phyloP scores from a whole-genome alignment of 306 rosid species.

The Luffa aegyptiaca region DNA sequence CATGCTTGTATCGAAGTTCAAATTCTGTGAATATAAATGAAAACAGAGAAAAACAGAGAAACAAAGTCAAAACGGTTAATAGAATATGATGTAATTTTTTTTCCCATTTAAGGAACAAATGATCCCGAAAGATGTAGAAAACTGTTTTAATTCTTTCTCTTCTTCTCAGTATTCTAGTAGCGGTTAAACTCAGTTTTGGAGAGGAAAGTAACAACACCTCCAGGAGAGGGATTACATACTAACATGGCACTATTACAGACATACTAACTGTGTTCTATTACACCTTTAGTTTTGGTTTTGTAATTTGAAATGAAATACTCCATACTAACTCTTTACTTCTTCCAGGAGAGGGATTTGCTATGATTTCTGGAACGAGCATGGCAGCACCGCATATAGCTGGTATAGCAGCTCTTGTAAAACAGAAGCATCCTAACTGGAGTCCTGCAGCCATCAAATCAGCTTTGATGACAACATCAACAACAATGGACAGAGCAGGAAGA shows the following conservation, averaged over 20 bases:
- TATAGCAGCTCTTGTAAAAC: conserved; percentile 93
- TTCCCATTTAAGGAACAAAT: neutral
- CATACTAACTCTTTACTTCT: conserved; percentile 8
- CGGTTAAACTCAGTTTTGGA: neutral
- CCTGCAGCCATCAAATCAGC: conserved; percentile 99
- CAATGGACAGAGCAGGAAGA: conserved; percentile 79
- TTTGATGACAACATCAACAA: conserved; percentile 90
- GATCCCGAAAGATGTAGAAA: neutral
- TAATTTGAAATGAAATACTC: neutral
- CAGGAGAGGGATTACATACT: neutral
- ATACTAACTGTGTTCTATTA: neutral
- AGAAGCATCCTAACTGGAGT: conserved; percentile 98
- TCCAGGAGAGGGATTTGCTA: conserved; percentile 90
- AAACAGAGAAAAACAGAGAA: neutral
- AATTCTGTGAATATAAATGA: neutral
- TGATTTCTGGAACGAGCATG: conserved; percentile 99
- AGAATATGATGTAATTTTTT: neutral
- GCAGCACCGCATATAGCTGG: conserved; percentile 99
- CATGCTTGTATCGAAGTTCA: neutral
- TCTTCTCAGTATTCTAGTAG: neutral
- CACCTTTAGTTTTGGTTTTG: neutral
- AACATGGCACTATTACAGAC: neutral
- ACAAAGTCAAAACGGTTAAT: neutral
- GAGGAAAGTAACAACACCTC: neutral
- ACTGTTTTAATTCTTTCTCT: neutral